Evolutionary conservation across 768 basidiomycete species (phyloP).

Genomic region (Hygrocybe punicea): DNA sequence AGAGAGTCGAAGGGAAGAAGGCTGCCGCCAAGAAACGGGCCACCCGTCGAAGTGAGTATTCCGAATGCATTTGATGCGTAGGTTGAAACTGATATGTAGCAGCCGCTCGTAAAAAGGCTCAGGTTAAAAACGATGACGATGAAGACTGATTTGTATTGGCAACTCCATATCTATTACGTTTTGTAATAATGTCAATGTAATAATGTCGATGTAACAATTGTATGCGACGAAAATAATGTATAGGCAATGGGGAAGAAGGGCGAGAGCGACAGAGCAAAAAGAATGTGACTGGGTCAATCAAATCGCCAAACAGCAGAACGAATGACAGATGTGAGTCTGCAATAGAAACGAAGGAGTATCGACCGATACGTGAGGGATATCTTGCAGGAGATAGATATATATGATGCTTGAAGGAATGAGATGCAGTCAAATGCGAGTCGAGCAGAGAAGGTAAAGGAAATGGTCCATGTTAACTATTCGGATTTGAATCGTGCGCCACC

Average conservation of each 20-base stretch:
- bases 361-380: background rate
- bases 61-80: background rate
- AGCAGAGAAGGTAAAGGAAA: background rate
- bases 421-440: background rate
- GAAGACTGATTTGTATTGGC: slow-evolving; percentile 12
- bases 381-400: background rate
- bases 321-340: background rate
- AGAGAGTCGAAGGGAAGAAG: slow-evolving; percentile 79
- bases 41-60: slow-evolving; percentile 41
- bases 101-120: slow-evolving; percentile 22
- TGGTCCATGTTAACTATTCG: slow-evolving; percentile 21
- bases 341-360: background rate
- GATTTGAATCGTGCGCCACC: slow-evolving; percentile 49
- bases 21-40: slow-evolving; percentile 73
- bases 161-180: background rate
- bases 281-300: background rate
- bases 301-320: background rate
- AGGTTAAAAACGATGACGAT: slow-evolving; percentile 13
- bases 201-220: background rate
- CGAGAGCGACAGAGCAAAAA: background rate
- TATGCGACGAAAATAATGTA: background rate
- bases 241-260: no score
- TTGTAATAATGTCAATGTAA: background rate
- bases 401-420: background rate
- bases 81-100: background rate